These are phyloP conservation scores for Globisporangium paroecandrum DNA, from an alignment of 352 stramenopile genomes.

Conservation along the genomic window DNA sequence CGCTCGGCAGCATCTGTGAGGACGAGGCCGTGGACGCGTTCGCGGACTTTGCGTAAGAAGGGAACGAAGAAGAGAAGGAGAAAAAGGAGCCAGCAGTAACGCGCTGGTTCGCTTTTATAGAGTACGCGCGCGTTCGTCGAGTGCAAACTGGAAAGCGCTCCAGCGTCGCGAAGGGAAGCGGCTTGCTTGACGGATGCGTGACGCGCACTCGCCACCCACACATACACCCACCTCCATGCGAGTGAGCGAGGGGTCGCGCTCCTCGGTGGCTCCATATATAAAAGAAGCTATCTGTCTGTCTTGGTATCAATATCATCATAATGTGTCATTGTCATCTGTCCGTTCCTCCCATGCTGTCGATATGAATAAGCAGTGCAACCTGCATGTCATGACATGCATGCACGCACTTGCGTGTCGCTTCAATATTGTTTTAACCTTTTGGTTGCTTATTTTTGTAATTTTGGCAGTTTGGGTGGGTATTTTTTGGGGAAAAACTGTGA, in stretches of 20 bases:
- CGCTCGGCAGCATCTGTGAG: conserved; percentile 56
- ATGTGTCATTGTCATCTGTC: conserved; percentile 12
- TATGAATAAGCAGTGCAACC: background rate
- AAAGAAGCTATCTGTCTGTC: conserved; percentile 17
- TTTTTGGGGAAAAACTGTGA: background rate
- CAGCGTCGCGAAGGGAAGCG: conserved; percentile 7
- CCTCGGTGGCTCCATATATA: conserved; percentile 13
- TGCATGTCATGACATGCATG: background rate
- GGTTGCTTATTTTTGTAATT: background rate
- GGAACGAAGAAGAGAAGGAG: background rate
- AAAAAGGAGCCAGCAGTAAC: background rate
- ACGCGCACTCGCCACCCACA: background rate
- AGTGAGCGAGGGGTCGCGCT: conserved; percentile 1
- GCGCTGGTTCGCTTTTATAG: conserved; percentile 4
- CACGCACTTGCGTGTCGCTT: background rate
- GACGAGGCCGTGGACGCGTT: conserved; percentile 48
- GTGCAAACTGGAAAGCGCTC: background rate
- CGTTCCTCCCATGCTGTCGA: background rate
- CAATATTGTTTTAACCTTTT: background rate
- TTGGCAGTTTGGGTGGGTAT: background rate
- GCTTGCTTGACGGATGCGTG: background rate
- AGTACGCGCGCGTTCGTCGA: background rate
- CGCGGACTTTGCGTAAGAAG: conserved; percentile 24
- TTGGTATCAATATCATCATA: conserved; percentile 11
- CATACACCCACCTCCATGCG: conserved; percentile 4